Base-by-base conservation (phyloP, 1,284 basidiomycete genomes). In the Marasmius tenuissimus region DNA sequence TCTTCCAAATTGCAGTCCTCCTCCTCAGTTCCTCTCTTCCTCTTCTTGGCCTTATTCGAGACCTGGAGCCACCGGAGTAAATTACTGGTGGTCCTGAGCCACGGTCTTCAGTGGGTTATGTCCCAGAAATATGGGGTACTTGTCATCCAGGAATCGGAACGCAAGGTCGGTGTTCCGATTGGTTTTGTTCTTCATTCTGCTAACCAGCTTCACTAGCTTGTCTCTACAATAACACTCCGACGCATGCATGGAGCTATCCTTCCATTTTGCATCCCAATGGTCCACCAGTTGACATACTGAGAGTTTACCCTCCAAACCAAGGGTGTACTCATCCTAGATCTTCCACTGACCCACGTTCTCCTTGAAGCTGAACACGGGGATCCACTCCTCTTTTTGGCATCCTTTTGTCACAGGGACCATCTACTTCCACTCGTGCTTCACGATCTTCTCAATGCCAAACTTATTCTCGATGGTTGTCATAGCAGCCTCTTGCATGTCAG, bases 221-320 rank as follows among this genome's bases (percentile, higher is more conserved):
- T 60, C 63, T n/a, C 66, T 55, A 0, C 63, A 65, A 3, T 60
- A 37, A 22, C 27, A 33, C 47, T 71, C 70, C 39, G 16, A 40
- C 39, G 9, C 39, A 40, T 40, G 9, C 9, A 9, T 40, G 9
- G 9, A 9, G 9, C 39, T 16, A 0, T 63, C 67, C 39, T 64
- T 62, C 69, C 69, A 71, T 40, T 62, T 49, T 12, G 68, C 64
- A 0, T 60, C 63, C 67, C 68, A 70, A n/a, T 51, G 48, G 11
- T 56, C 57, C 14, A 38, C 58, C 16, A 69, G 56, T 22, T 68
- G 59, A 1, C 62, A 61, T 5, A 67, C 57, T 0, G 66, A 67
- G 5, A 70, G 54, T 9, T 54, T 42, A 3, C 69, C 67, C 34
- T 67, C 63, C n/a, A 66, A 47, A 6, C 69, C 69, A 40, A 55